Evolutionary conservation across 257 asterid genomes (phyloP).

Genomic region (Asclepias syriaca): DNA sequence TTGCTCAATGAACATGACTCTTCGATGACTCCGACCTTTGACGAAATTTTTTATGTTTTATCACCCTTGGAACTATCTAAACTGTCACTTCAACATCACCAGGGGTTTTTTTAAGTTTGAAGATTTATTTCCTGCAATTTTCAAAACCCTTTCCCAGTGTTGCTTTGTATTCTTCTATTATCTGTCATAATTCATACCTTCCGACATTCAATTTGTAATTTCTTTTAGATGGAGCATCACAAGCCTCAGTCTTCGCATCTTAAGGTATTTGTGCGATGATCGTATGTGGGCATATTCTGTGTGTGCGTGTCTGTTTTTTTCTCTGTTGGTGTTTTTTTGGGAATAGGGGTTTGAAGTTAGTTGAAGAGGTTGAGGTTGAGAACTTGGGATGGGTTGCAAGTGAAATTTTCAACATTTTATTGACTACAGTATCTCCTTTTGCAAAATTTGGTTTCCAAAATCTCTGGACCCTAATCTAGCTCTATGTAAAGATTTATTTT

Average conservation of each 20-base stretch:
- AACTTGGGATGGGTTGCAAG: neutral
- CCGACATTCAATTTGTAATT: neutral
- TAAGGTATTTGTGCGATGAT: neutral
- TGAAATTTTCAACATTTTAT: neutral
- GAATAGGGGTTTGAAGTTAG: neutral
- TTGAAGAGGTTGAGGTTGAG: neutral
- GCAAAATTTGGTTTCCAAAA: neutral
- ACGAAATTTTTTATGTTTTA: neutral
- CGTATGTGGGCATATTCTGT: neutral
- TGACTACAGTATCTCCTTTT: neutral
- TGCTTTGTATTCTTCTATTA: neutral
- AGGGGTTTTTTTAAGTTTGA: too few relatives aligned
- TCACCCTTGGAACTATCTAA: neutral
- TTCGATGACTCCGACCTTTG: conserved; percentile 1
- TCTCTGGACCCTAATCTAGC: neutral
- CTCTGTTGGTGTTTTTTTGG: too few relatives aligned
- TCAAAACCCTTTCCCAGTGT: neutral
- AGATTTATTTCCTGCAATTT: neutral
- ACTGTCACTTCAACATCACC: conserved; percentile 7
- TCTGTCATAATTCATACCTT: neutral
- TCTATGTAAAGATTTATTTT: neutral
- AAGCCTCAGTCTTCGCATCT: conserved; percentile 1
- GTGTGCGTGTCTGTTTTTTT: neutral
- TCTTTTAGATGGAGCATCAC: conserved; percentile 7
- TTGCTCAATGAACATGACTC: neutral